Evolutionary conservation across 176 grass and related monocot genomes (phyloP).

Genomic region (Saccharum spontaneum): DNA sequence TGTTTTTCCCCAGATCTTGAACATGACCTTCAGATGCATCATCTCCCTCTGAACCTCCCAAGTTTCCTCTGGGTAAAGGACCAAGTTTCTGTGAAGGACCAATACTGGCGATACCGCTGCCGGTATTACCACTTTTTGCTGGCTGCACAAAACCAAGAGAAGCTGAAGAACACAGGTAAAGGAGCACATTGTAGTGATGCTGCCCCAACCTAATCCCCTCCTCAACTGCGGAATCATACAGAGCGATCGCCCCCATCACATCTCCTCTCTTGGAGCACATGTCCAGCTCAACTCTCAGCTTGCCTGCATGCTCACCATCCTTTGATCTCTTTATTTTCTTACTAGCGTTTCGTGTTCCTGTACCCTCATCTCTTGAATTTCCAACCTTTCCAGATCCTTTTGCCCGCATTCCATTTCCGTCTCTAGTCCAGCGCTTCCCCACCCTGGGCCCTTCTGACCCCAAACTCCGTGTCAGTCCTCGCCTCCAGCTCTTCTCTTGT

Average conservation of each 20-base stretch:
- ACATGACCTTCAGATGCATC: not conserved
- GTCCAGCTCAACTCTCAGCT: slow-evolving; percentile 53
- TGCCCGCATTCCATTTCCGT: slow-evolving; percentile 2
- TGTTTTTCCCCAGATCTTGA: not conserved
- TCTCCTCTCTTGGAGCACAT: slow-evolving; percentile 71
- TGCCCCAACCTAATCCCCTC: slow-evolving; percentile 46
- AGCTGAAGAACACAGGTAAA: slow-evolving; percentile 65
- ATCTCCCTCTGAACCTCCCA: not conserved
- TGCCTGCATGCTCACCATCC: slow-evolving; percentile 26
- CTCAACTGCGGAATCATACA: slow-evolving; percentile 50
- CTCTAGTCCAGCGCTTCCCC: not conserved
- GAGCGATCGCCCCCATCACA: slow-evolving; percentile 51
- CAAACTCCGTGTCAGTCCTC: not conserved
- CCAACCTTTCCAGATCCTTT: not conserved
- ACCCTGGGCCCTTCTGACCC: not conserved
- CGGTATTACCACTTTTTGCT: slow-evolving; percentile 51
- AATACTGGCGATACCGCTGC: slow-evolving; percentile 33
- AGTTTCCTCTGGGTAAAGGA: not conserved
- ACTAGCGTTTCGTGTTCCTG: slow-evolving; percentile 3
- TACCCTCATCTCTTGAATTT: slow-evolving; percentile 4
- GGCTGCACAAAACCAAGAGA: slow-evolving; percentile 55
- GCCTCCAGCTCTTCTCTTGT: not conserved
- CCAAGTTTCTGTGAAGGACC: not conserved
- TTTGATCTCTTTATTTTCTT: slow-evolving; percentile 23
- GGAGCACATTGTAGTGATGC: slow-evolving; percentile 75